phyloP scores from a whole-genome alignment of 1,139 yeast species.

The Entelexis sorbosivorans region DNA sequence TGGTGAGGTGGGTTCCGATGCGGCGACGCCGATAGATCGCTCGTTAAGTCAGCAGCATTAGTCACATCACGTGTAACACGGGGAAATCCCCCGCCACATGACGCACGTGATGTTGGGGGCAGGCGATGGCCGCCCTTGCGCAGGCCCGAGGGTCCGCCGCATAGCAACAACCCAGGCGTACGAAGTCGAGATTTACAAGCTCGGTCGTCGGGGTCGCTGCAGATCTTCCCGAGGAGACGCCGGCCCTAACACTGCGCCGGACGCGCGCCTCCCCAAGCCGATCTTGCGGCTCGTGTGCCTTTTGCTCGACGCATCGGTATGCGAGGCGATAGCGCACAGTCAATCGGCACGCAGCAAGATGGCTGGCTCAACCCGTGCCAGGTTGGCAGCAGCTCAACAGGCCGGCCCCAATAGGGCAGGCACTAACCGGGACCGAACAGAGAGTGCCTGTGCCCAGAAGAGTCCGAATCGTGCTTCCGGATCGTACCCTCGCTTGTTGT shows the following conservation, averaged over 20 bases:
- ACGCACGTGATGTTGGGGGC: constrained; percentile 5
- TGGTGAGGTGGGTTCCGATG: background rate
- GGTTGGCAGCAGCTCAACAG: background rate
- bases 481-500: too few relatives aligned
- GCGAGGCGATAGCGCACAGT: constrained; percentile 7
- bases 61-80: constrained; percentile 4
- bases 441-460: too few relatives aligned
- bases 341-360: background rate
- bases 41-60: background rate
- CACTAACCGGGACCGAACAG: too few relatives aligned
- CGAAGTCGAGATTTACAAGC: too few relatives aligned
- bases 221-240: too few relatives aligned
- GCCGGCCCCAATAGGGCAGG: background rate
- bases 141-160: too few relatives aligned
- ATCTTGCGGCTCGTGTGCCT: background rate
- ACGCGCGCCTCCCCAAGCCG: background rate
- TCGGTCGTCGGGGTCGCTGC: too few relatives aligned
- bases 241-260: too few relatives aligned
- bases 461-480: too few relatives aligned
- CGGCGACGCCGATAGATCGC: background rate
- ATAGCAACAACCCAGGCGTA: too few relatives aligned
- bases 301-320: constrained; percentile 3
- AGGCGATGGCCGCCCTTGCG: background rate
- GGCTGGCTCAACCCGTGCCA: background rate
- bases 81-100: background rate